Conservation (phyloP, 345 rosid genomes). For the Rubroshorea leprosula region DNA sequence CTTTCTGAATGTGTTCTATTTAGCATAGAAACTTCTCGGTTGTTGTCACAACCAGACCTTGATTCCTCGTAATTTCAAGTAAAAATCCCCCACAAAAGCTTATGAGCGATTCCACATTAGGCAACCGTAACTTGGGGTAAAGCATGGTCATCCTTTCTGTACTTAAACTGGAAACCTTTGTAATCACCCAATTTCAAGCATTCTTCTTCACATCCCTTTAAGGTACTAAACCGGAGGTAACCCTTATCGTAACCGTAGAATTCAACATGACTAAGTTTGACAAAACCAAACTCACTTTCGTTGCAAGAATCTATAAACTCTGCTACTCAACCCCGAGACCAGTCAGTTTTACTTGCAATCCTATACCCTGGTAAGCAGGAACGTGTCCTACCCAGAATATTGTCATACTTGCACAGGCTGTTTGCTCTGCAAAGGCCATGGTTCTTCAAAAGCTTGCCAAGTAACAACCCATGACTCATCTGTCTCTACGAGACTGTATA, state of each 20-base stretch:
- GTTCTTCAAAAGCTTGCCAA: slow-evolving; percentile 16
- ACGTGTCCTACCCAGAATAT: slow-evolving; percentile 18
- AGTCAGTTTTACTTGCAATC: slow-evolving; percentile 14
- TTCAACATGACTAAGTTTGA: slow-evolving; percentile 16
- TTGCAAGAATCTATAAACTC: slow-evolving; percentile 19
- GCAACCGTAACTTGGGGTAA: slow-evolving; percentile 15
- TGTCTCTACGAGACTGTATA: slow-evolving; percentile 26
- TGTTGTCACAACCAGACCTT: background rate
- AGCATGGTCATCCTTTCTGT: background rate
- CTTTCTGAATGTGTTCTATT: background rate
- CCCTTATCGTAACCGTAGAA: slow-evolving; percentile 23
- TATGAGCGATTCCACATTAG: slow-evolving; percentile 20
- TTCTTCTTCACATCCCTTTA: slow-evolving; percentile 2
- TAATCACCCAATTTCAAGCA: slow-evolving; percentile 20
- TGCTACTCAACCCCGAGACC: slow-evolving; percentile 31
- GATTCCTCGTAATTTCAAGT: slow-evolving; percentile 13
- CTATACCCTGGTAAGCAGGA: slow-evolving; percentile 33
- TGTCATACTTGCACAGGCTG: slow-evolving; percentile 24
- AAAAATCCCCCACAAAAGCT: slow-evolving; percentile 15
- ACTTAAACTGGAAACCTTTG: slow-evolving; percentile 21
- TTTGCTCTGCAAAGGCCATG: slow-evolving; percentile 34
- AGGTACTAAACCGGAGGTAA: background rate
- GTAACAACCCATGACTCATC: slow-evolving; percentile 33
- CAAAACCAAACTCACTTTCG: slow-evolving; percentile 6
- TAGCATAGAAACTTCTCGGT: background rate